Conservation (phyloP, 2,329 filamentous ascomycete species). For the Stenocarpella maydis region DNA sequence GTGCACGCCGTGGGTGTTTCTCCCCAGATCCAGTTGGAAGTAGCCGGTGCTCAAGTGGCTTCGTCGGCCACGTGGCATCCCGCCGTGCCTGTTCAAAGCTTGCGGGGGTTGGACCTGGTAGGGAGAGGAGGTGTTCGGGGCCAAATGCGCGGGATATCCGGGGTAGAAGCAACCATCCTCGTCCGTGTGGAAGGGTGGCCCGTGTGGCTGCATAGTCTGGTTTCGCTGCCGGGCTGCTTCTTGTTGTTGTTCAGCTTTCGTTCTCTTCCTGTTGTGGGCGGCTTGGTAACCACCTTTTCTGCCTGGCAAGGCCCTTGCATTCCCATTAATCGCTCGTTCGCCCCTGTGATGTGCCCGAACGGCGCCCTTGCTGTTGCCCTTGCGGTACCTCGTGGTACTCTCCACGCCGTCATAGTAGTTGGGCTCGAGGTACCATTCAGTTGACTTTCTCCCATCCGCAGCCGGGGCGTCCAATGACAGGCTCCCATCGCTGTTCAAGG, state of each 20-base stretch:
- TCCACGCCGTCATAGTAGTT: conserved; percentile 77
- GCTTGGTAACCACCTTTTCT: conserved; percentile 42
- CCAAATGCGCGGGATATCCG: neutral
- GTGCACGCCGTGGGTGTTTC: neutral
- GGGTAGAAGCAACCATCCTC: conserved; percentile 5
- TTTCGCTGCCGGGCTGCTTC: conserved; percentile 22
- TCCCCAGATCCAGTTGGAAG: neutral
- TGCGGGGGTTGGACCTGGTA: neutral
- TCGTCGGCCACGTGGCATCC: neutral
- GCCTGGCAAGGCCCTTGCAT: conserved; percentile 39
- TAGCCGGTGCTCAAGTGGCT: neutral
- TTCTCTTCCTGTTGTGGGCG: conserved; percentile 38
- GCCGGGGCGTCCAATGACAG: conserved; percentile 28
- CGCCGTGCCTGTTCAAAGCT: neutral
- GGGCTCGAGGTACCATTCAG: conserved; percentile 79
- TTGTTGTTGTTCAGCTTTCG: conserved; percentile 26
- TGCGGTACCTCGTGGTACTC: conserved; percentile 84
- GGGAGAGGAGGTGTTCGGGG: neutral
- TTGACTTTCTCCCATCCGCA: conserved; percentile 68
- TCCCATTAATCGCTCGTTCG: conserved; percentile 19
- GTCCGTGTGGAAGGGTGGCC: neutral
- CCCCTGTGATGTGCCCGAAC: conserved; percentile 28
- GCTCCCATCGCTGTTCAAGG: conserved; percentile 27
- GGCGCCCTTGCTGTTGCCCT: conserved; percentile 49
- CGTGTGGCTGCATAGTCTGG: conserved; percentile 26